These are phyloP conservation scores for Dillenia turbinata DNA, from an alignment of 164 flowering plant species.

Conservation along the genomic window DNA sequence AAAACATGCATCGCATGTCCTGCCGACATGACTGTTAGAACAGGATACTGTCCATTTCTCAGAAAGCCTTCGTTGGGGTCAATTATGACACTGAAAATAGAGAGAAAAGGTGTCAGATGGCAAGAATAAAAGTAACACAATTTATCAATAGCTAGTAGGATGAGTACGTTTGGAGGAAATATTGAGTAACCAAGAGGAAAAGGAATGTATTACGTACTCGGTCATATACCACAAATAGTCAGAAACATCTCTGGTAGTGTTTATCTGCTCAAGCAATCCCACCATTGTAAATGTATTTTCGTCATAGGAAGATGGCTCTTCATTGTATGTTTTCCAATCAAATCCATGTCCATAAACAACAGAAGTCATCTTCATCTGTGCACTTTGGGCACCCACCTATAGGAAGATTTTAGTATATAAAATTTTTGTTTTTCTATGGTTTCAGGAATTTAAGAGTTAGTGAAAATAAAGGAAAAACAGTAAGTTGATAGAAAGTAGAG, in stretches of 20 bases:
- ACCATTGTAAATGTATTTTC: slow-evolving; percentile 39
- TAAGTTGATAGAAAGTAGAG: background rate
- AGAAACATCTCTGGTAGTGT: slow-evolving; percentile 55
- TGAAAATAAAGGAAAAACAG: background rate
- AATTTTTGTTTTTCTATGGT: background rate
- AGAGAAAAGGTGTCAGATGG: background rate
- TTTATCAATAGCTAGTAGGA: background rate
- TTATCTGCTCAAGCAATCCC: slow-evolving; percentile 68
- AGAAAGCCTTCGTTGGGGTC: slow-evolving; percentile 50
- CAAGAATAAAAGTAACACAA: background rate
- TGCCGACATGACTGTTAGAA: slow-evolving; percentile 57
- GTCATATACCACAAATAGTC: slow-evolving; percentile 66
- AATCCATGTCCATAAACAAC: slow-evolving; percentile 35
- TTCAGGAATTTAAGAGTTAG: background rate
- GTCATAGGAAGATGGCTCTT: slow-evolving; percentile 42
- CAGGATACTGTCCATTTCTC: slow-evolving; percentile 45
- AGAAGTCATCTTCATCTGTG: slow-evolving; percentile 61
- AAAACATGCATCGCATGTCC: slow-evolving; percentile 77
- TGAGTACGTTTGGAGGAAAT: background rate
- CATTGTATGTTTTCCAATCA: slow-evolving; percentile 64
- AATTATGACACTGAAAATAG: slow-evolving; percentile 41
- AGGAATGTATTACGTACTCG: slow-evolving; percentile 36
- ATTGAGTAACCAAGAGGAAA: too few species aligned
- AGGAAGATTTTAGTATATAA: background rate
- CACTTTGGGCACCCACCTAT: slow-evolving; percentile 67